Percentiles rank a stretch among this genome's conserved stretches.
These are phyloP conservation scores for Aphanomyces astaci DNA, from an alignment of 352 stramenopile genomes.

Conservation along the genomic window DNA sequence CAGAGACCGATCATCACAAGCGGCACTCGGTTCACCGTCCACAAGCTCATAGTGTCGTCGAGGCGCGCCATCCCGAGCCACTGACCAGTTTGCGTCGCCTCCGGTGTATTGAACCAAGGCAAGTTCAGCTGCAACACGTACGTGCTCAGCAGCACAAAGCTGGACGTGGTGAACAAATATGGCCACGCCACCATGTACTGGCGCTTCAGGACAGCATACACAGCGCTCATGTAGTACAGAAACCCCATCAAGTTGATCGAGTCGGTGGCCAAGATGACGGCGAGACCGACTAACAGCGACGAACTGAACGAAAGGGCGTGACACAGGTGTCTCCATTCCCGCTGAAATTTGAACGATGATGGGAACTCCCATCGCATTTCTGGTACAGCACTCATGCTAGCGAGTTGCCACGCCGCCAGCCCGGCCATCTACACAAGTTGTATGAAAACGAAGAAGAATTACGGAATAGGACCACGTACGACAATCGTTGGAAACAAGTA, in stretches of 20 bases:
- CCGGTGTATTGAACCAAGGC: background rate
- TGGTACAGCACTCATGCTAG: conserved; percentile 69
- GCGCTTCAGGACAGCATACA: conserved; percentile 1
- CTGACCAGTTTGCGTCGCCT: background rate
- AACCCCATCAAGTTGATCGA: conserved; percentile 12
- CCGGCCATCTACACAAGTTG: conserved; percentile 49
- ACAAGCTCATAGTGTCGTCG: background rate
- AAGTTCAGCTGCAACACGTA: conserved; percentile 13
- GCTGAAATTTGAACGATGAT: conserved; percentile 36
- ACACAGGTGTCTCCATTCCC: background rate
- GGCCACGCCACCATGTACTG: background rate
- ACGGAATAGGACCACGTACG: conserved; percentile 6
- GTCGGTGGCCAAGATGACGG: background rate
- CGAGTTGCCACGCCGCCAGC: conserved; percentile 76
- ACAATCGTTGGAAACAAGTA: conserved; percentile 67
- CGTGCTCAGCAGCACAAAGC: background rate
- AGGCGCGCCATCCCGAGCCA: conserved; percentile 2
- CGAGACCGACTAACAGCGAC: background rate
- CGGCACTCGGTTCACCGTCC: background rate
- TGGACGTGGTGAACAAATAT: conserved; percentile 7
- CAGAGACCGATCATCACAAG: conserved; percentile 14
- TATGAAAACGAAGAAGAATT: no score
- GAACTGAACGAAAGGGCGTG: background rate
- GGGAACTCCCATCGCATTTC: no score
- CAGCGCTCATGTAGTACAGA: conserved; percentile 3